These are phyloP conservation scores for Dovyalis caffra DNA, from an alignment of 345 rosid genomes.

Conservation along the genomic window DNA sequence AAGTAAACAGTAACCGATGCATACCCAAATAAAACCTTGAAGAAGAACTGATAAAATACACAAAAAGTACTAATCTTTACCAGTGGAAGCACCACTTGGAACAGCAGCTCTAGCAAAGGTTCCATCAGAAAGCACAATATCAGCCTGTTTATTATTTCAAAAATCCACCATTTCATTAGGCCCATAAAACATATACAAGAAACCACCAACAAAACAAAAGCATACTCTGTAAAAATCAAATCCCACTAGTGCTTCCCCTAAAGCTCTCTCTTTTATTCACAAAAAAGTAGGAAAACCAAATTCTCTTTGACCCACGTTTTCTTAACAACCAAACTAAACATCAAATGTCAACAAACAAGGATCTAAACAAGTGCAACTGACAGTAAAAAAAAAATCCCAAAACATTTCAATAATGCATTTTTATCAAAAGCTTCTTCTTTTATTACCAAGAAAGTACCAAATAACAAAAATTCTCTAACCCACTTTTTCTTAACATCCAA, in stretches of 20 bases:
- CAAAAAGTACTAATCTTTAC: slow-evolving; percentile 33
- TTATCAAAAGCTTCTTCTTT: background rate
- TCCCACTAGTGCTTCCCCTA: background rate
- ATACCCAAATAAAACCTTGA: background rate
- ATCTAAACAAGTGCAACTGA: background rate
- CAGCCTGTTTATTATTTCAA: slow-evolving; percentile 44
- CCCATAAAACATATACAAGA: background rate
- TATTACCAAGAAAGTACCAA: background rate
- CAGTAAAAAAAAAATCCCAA: too few species aligned
- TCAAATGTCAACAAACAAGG: background rate
- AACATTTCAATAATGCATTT: background rate
- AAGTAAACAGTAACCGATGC: background rate
- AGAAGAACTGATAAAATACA: background rate
- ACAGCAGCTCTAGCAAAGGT: slow-evolving; percentile 75
- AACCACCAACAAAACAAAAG: background rate
- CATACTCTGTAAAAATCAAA: background rate
- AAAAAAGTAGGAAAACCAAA: too few species aligned
- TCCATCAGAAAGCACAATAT: slow-evolving; percentile 55
- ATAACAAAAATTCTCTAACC: too few species aligned
- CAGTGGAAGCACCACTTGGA: slow-evolving; percentile 98
- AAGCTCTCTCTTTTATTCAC: background rate
- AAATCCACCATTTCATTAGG: background rate
- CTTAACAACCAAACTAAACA: background rate
- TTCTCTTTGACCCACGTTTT: background rate
- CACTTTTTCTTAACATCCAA: background rate